Conservation (phyloP, 306 rosid genomes). For the Cucumis melo region DNA sequence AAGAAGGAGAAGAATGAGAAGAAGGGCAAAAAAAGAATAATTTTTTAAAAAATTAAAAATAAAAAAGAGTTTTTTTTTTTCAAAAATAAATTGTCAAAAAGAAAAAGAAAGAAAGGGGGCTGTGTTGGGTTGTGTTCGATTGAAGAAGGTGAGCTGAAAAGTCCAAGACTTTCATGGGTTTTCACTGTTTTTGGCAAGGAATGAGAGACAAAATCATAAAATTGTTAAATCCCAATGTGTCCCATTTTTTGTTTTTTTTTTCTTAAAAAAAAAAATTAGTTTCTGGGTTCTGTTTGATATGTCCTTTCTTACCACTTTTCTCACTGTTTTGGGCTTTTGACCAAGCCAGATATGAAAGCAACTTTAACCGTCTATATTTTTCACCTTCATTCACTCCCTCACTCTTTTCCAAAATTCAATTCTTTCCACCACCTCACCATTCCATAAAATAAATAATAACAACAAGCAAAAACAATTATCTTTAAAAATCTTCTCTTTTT, state of each 20-base stretch:
- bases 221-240: conserved; percentile 35
- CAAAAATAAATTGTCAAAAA: not conserved
- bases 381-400: conserved; percentile 8
- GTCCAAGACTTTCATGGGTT: conserved; percentile 66
- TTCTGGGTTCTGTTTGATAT: not conserved
- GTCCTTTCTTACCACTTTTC: conserved; percentile 1
- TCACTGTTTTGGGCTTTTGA: conserved; percentile 6
- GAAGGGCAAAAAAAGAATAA: not conserved
- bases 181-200: conserved; percentile 79
- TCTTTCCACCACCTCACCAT: too few species aligned
- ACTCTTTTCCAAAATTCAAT: not conserved
- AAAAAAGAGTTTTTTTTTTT: not conserved
- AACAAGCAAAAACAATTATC: too few species aligned
- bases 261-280: not conserved
- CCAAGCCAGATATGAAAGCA: conserved; percentile 23
- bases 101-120: not conserved
- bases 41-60: not conserved
- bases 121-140: conserved; percentile 19
- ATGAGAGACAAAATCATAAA: conserved; percentile 12
- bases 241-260: conserved; percentile 16
- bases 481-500: too few species aligned
- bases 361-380: conserved; percentile 44
- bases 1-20: conserved; percentile 10
- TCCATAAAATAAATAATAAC: too few species aligned
- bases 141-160: conserved; percentile 65